Conservation (phyloP, 192 early-diverging fungal species). For the Rhizoclosmatium globosum region DNA sequence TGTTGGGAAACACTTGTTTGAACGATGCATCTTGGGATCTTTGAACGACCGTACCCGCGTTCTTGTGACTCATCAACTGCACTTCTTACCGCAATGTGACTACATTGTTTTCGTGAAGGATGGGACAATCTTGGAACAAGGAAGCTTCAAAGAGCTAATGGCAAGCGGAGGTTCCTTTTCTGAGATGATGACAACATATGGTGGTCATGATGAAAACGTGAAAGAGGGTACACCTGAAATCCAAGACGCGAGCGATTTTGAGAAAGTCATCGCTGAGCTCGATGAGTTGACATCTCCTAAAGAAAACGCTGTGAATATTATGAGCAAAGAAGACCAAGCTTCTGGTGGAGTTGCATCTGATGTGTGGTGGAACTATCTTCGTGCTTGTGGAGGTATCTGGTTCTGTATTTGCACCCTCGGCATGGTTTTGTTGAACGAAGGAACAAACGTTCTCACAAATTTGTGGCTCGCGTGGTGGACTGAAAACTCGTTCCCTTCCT, state of each 20-base stretch:
- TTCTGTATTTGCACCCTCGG: conserved; percentile 55
- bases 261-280: not conserved
- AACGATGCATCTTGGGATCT: conserved; percentile 59
- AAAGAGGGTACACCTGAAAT: not conserved
- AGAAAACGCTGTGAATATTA: conserved; percentile 48
- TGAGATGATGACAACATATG: conserved; percentile 13
- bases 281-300: not conserved
- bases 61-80: conserved; percentile 73
- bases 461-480: conserved; percentile 45
- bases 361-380: conserved; percentile 74
- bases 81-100: conserved; percentile 65
- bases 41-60: conserved; percentile 63
- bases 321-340: conserved; percentile 74
- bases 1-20: conserved; percentile 69
- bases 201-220: not conserved
- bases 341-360: conserved; percentile 73
- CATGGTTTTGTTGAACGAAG: conserved; percentile 62
- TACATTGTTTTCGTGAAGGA: conserved; percentile 70
- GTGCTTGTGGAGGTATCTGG: conserved; percentile 66
- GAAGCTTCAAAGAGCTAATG: conserved; percentile 61
- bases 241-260: not conserved
- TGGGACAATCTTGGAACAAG: conserved; percentile 68
- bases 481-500: conserved; percentile 55
- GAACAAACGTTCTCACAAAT: conserved; percentile 62
- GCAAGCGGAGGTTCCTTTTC: conserved; percentile 39